phyloP scores from a whole-genome alignment of 2,329 filamentous ascomycete species.

The Fusarium albidum region DNA sequence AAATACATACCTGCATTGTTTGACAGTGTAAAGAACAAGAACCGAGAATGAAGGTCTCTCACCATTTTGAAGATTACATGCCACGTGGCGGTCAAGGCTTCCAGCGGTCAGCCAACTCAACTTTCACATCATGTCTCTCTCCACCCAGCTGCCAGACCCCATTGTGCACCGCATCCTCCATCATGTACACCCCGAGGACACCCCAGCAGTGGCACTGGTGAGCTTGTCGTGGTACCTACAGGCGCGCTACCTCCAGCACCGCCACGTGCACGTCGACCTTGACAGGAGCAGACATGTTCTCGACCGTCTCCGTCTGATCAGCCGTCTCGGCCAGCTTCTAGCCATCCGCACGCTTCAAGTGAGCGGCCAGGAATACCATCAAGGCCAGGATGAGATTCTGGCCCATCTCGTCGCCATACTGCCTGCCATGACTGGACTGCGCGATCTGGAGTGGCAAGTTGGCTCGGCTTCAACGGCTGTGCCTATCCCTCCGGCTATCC shows the following conservation, averaged over 20 bases:
- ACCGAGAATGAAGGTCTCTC: no score
- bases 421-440: conserved; percentile 10
- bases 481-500: conserved; percentile 2
- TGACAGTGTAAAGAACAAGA: no score
- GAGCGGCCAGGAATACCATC: not conserved
- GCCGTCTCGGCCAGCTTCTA: conserved; percentile 3
- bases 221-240: conserved; percentile 2
- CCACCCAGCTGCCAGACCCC: conserved; percentile 6
- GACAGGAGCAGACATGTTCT: conserved; percentile 1
- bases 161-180: conserved; percentile 9
- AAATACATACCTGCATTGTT: no score
- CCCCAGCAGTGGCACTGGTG: not conserved
- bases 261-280: conserved; percentile 8
- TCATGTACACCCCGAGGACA: not conserved
- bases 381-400: not conserved
- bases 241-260: conserved; percentile 14
- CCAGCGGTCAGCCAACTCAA: no score
- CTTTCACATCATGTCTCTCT: no score
- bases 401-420: not conserved
- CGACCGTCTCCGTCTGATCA: conserved; percentile 8
- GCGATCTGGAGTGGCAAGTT: conserved; percentile 11
- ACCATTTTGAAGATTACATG: no score
- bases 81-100: no score
- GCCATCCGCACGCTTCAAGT: conserved; percentile 13
- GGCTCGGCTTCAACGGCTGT: not conserved